Evolutionary conservation across 2,329 filamentous ascomycete genomes (phyloP), one percentile per base, ranked within the genome.

Genomic region (Nannizziopsis barbatae): DNA sequence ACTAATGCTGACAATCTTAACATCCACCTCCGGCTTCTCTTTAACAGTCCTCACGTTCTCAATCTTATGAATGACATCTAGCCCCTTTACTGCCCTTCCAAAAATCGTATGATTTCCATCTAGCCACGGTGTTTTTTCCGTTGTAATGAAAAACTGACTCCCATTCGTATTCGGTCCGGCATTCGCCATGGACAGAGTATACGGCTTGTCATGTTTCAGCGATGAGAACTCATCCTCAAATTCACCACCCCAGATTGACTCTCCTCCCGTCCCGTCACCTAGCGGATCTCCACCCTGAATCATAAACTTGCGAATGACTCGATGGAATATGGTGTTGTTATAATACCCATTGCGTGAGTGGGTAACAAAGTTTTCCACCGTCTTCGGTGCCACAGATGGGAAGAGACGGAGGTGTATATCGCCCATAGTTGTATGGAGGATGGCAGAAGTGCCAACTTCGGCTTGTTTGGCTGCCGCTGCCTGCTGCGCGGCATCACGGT

Each of bases 291-390:
- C 88, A 17, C 79, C 79, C 55, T 73, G 87, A 52, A 98, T 95
- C 93, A 98, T 98, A 70, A 98, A 98, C 62, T 95, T 95, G 52
- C 85, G 81, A 58, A 98, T 98, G 5, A 98, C 84, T 31, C 92
- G 83, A 67, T 98, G 92, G 74, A 98, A 98, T 57, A 95, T 90
- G 31, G 90, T 89, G 67, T 86, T 86, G 71, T 98, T 96, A 72
- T 98, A 98, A 66, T 98, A 98, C 1, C 86, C 87, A 50, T 81
- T 83, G 59, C 83, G 84, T 2, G 87, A 79, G 60, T 96, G 92
- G 0, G 87, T 93, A 48, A 93, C 86, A 63, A 98, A 98, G 66
- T 98, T 98, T 68, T 98, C 92, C 2, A 98, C 90, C 0, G 93
- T 81, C 64, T 90, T 93, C 30, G 93, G 92, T 8, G 92, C 90